Conservation (phyloP, 1,139 yeast genomes). For the Candida sp. region DNA sequence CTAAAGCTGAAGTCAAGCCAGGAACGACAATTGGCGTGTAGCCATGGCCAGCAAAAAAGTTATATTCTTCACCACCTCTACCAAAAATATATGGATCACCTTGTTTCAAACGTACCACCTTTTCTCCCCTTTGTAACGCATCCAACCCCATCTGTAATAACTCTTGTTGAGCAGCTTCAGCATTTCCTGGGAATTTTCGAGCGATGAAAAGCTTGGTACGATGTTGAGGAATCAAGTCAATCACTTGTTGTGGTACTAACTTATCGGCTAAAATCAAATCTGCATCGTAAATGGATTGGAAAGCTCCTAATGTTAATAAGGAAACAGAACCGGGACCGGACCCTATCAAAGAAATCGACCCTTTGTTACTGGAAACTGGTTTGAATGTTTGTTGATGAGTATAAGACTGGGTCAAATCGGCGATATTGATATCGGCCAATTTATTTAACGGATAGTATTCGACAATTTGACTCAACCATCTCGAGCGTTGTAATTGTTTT, state of each 20-base stretch:
- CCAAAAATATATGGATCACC: slow-evolving; percentile 98
- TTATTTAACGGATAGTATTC: slow-evolving; percentile 82
- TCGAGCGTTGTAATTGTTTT: slow-evolving; percentile 56
- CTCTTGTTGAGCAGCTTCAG: slow-evolving; percentile 91
- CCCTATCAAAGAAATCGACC: slow-evolving; percentile 77
- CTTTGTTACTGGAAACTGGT: slow-evolving; percentile 20
- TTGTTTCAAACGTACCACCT: slow-evolving; percentile 87
- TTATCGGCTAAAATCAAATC: slow-evolving; percentile 89
- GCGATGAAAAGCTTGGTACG: slow-evolving; percentile 79
- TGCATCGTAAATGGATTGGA: slow-evolving; percentile 75
- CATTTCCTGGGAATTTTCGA: slow-evolving; percentile 94
- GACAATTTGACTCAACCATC: slow-evolving; percentile 89
- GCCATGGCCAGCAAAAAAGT: slow-evolving; percentile 66
- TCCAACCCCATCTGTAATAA: slow-evolving; percentile 66
- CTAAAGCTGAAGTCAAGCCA: slow-evolving; percentile 87
- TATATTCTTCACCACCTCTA: slow-evolving; percentile 91
- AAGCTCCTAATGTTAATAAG: slow-evolving; percentile 80
- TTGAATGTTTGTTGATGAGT: slow-evolving; percentile 5
- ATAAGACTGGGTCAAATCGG: slow-evolving; percentile 50
- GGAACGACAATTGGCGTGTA: slow-evolving; percentile 73
- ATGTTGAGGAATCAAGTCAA: slow-evolving; percentile 71
- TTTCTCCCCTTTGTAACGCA: slow-evolving; percentile 60
- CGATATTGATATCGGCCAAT: slow-evolving; percentile 54
- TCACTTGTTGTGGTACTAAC: slow-evolving; percentile 84
- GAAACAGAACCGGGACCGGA: slow-evolving; percentile 93